Base-by-base conservation (phyloP, 1,284 basidiomycete genomes). In the Puccinia triticina region DNA sequence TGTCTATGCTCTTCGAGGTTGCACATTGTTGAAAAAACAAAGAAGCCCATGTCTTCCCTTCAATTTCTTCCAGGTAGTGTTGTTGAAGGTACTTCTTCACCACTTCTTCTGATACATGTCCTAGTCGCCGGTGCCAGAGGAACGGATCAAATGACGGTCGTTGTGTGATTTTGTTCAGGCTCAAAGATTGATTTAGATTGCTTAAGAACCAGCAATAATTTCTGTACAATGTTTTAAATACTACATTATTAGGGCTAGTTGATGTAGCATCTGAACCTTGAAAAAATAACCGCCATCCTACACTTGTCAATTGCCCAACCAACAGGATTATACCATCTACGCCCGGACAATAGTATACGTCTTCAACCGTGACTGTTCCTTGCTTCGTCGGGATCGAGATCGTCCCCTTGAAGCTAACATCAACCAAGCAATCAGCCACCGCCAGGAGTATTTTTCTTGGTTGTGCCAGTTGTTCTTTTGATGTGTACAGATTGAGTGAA, bases 11-110 rank as follows among this genome's bases (percentile, higher is more conserved):
- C 32, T 75, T 75, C 0, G 73, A 75, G 0, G 16, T 57, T 0
- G 53, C 29, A 34, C 73, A 75, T 37, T 53, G 50, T 3, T 75
- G 18, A 40, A 53, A 75, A 32, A 75, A 59, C 5, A 57, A 75
- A 0, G 32, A 37, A 40, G 18, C 14, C 73, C 73, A 75, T 4
- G 29, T 2, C 1, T 23, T 46, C 18, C 5, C 32, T 0, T 50
- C 16, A 5, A 23, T 11, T 72, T 72, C 10, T 3, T 72, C 26
- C 8, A 46, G 69, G n/a, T 48, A 72, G 29, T 48, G 48, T 32
- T 16, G 11, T 32, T 59, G 40, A 7, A 75, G n/a, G 34, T 53
- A 75, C 23, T 23, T n/a, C 18, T 32, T 40, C 2, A 75, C 73
- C 4, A 59, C 34, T 26, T 14, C 2, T 12, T 75, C 55, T 0